Conservation (phyloP, 2,329 filamentous ascomycete genomes). For the Apiospora marii region DNA sequence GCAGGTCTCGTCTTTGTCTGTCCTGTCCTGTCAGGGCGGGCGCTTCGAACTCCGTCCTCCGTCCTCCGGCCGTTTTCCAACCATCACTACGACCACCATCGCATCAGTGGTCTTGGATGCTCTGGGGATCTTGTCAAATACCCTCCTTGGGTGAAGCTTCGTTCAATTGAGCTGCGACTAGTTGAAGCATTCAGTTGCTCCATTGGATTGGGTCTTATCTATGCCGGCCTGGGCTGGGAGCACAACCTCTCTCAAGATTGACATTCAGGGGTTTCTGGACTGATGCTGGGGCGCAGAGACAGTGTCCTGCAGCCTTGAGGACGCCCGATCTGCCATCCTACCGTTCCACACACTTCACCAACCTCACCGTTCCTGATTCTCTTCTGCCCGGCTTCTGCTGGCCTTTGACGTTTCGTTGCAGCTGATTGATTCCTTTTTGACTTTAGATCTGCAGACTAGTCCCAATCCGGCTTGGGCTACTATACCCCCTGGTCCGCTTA, state of each 20-base stretch:
- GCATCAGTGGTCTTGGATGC: not conserved
- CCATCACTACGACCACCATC: not conserved
- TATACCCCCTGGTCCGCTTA: not conserved
- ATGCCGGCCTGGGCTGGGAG: not conserved
- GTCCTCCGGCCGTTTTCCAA: not conserved
- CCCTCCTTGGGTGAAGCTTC: not conserved
- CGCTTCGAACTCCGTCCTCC: conserved; percentile 12
- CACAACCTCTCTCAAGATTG: not conserved
- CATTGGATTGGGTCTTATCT: not conserved
- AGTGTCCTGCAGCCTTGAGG: not conserved
- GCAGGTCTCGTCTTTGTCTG: conserved; percentile 7
- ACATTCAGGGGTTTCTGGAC: not conserved
- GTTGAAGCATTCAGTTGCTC: not conserved
- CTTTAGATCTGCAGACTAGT: conserved; percentile 27
- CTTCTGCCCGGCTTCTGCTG: not conserved
- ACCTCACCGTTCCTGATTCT: conserved; percentile 20
- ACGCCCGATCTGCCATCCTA: not conserved
- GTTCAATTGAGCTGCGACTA: not conserved
- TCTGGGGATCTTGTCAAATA: not conserved
- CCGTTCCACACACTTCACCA: conserved; percentile 25
- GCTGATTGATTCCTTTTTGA: conserved; percentile 27
- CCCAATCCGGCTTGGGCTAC: conserved; percentile 16
- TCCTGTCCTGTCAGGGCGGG: conserved; percentile 12
- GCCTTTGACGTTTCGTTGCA: conserved; percentile 22
- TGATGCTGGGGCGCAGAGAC: not conserved